phyloP scores from a whole-genome alignment of 2,329 filamentous ascomycete genomes.

The Penicillium sp. region DNA sequence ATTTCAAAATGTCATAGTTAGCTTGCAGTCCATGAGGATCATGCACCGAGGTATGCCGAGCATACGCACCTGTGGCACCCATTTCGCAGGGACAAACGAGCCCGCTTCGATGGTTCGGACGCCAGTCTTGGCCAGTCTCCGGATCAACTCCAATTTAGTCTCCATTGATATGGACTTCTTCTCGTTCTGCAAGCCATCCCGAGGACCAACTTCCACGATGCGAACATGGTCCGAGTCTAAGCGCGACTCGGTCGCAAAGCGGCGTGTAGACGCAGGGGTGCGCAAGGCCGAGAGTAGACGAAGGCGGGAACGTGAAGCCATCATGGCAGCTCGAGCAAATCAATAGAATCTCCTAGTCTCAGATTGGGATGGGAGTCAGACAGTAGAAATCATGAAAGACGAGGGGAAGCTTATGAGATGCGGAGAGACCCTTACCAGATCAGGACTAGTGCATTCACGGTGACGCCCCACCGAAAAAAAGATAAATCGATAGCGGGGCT shows the following conservation, averaged over 20 bases:
- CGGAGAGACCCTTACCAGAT: slow-evolving; percentile 27
- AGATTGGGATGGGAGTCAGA: not conserved
- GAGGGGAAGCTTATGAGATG: slow-evolving; percentile 20
- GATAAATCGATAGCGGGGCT: slow-evolving; percentile 17
- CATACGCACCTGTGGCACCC: slow-evolving; percentile 51
- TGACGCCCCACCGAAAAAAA: slow-evolving; percentile 17
- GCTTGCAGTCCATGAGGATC: not conserved
- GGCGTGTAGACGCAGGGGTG: slow-evolving; percentile 23
- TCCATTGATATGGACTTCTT: slow-evolving; percentile 48
- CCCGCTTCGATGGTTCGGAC: slow-evolving; percentile 53
- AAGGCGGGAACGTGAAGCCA: slow-evolving; percentile 26
- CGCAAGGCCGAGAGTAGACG: slow-evolving; percentile 31
- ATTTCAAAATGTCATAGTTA: not conserved
- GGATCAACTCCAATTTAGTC: slow-evolving; percentile 51
- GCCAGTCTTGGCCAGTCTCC: slow-evolving; percentile 47
- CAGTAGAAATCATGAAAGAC: slow-evolving; percentile 4
- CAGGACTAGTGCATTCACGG: slow-evolving; percentile 14
- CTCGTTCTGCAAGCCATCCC: slow-evolving; percentile 56
- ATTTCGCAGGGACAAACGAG: slow-evolving; percentile 55
- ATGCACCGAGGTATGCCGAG: slow-evolving; percentile 2
- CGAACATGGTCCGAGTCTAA: slow-evolving; percentile 49
- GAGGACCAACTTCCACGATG: slow-evolving; percentile 54
- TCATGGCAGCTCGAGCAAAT: slow-evolving; percentile 19
- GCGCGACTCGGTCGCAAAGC: slow-evolving; percentile 41
- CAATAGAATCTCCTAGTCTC: not conserved